These are phyloP conservation scores for Ambrosia trifida DNA, from an alignment of 129 eudicot genomes.

Conservation along the genomic window DNA sequence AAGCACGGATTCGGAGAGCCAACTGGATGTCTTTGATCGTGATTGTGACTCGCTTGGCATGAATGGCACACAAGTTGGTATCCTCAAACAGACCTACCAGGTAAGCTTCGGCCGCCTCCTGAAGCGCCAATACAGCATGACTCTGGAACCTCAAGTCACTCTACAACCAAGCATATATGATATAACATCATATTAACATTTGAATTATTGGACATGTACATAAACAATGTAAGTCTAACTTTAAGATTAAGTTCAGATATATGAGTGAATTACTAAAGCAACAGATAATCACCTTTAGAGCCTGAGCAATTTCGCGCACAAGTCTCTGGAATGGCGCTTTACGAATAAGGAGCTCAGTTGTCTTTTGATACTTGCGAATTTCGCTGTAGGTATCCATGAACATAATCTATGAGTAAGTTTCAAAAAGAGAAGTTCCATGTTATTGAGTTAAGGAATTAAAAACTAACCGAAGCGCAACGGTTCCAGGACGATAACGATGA, in stretches of 20 bases:
- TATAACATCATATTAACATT: background rate
- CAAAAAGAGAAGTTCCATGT: too few relatives aligned
- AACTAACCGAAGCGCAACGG: constrained; percentile 49
- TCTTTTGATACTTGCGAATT: constrained; percentile 27
- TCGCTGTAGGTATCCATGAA: constrained; percentile 35
- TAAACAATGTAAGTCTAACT: background rate
- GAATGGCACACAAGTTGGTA: constrained; percentile 32
- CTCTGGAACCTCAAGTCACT: constrained; percentile 46
- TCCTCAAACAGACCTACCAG: constrained; percentile 48
- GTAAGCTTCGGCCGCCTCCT: constrained; percentile 42
- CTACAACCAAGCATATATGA: constrained; percentile 25
- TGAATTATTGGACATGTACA: background rate
- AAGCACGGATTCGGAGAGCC: constrained; percentile 33
- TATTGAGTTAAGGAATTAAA: background rate
- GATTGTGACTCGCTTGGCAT: constrained; percentile 36
- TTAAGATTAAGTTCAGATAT: background rate
- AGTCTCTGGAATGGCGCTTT: constrained; percentile 53
- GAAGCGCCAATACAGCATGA: constrained; percentile 34
- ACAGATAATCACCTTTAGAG: constrained; percentile 32
- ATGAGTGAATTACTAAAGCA: background rate
- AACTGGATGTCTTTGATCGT: constrained; percentile 45
- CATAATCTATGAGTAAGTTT: background rate
- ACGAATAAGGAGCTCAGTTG: constrained; percentile 13
- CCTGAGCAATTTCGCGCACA: constrained; percentile 55
- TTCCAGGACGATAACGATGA: constrained; percentile 18